phyloP scores from a whole-genome alignment of 768 basidiomycete genomes.

The Suillus sp. region DNA sequence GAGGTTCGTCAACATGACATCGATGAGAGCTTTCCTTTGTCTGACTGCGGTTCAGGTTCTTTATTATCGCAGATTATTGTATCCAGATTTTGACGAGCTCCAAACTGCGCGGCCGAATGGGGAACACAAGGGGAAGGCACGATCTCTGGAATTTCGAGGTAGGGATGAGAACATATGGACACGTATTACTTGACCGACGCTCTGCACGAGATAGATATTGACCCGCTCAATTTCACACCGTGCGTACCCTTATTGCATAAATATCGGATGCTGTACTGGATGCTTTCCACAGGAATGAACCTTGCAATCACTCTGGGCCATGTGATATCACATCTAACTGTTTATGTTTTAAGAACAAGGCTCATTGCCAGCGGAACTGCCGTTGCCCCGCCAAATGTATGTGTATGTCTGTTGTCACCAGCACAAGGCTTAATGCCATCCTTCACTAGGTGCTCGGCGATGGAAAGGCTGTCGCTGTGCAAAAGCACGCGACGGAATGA shows the following conservation, averaged over 20 bases:
- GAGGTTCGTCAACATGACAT: constrained; percentile 43
- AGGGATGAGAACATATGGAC: constrained; percentile 20
- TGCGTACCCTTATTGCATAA: constrained; percentile 15
- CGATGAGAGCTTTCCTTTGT: not conserved
- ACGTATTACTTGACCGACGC: constrained; percentile 20
- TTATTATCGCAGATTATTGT: constrained; percentile 23
- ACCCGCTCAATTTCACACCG: constrained; percentile 16
- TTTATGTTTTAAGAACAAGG: constrained; percentile 49
- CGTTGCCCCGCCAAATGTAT: constrained; percentile 53
- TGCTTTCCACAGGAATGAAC: constrained; percentile 39
- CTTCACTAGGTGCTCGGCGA: constrained; percentile 48
- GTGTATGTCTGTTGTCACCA: constrained; percentile 16
- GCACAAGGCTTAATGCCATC: not conserved
- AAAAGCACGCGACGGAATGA: constrained; percentile 22
- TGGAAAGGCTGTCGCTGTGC: constrained; percentile 61
- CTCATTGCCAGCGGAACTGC: constrained; percentile 60
- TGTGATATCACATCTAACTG: constrained; percentile 49
- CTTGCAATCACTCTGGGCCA: constrained; percentile 59
- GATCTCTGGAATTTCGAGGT: constrained; percentile 26
- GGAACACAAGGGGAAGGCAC: constrained; percentile 15
- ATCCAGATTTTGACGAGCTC: constrained; percentile 1
- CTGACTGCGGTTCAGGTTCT: constrained; percentile 22
- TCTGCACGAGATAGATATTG: constrained; percentile 11
- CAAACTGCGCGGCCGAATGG: not conserved
- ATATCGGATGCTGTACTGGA: constrained; percentile 1